phyloP scores from a whole-genome alignment of 192 early-diverging fungal genomes.

The Coemansia javaensis region DNA sequence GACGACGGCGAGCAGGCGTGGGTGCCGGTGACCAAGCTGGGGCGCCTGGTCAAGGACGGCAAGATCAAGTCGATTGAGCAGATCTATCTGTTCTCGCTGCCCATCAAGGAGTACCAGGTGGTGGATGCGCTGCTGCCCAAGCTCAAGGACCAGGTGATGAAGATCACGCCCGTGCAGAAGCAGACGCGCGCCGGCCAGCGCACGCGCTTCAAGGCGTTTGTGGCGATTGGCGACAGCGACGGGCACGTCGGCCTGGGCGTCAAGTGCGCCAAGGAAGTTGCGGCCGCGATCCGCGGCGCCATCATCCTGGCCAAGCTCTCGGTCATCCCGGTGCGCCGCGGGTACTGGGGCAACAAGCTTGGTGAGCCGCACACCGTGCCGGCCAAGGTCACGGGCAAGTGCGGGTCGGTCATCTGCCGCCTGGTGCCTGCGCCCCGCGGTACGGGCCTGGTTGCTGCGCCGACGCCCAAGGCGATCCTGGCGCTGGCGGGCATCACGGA shows the following conservation, averaged over 20 bases:
- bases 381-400: slow-evolving; percentile 94
- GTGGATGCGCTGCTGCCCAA: slow-evolving; percentile 92
- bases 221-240: slow-evolving; percentile 94
- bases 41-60: slow-evolving; percentile 96
- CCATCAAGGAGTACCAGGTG: slow-evolving; percentile 99
- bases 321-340: slow-evolving; percentile 96
- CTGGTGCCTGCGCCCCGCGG: slow-evolving; percentile 98
- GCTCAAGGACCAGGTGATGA: slow-evolving; percentile 99
- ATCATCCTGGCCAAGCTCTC: slow-evolving; percentile 98
- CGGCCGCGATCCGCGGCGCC: slow-evolving; percentile 96
- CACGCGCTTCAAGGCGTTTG: slow-evolving; percentile 99
- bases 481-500: slow-evolving; percentile 96
- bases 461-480: slow-evolving; percentile 95
- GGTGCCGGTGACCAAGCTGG: slow-evolving; percentile 97
- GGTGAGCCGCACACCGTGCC: slow-evolving; percentile 98
- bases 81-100: slow-evolving; percentile 96
- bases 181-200: slow-evolving; percentile 99
- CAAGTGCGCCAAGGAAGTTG: slow-evolving; percentile 99
- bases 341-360: slow-evolving; percentile 96
- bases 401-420: slow-evolving; percentile 89
- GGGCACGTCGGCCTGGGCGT: slow-evolving; percentile 99
- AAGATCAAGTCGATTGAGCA: slow-evolving; percentile 97
- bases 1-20: slow-evolving; percentile 82
- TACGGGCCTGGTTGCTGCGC: slow-evolving; percentile 98
- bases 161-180: slow-evolving; percentile 99